Conservation (phyloP, 768 basidiomycete genomes). For the Crucibulum laeve region DNA sequence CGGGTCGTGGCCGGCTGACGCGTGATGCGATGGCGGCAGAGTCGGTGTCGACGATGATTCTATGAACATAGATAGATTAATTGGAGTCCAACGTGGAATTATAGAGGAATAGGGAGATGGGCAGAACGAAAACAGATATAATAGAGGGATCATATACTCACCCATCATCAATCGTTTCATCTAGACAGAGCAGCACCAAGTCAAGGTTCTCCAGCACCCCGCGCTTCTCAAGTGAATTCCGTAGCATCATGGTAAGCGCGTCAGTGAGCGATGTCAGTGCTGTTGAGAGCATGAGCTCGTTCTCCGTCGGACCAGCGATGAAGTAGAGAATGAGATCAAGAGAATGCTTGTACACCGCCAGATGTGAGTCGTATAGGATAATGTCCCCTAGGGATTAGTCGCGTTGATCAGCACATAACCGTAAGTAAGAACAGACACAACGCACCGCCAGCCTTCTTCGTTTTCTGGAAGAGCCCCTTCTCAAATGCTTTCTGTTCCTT, state of each 20-base stretch:
- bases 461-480: slow-evolving; percentile 93
- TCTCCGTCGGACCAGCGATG: slow-evolving; percentile 81
- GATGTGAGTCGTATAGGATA: slow-evolving; percentile 82
- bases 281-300: slow-evolving; percentile 93
- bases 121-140: too few relatives aligned
- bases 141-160: too few relatives aligned
- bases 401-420: neutral
- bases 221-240: slow-evolving; percentile 93
- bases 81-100: neutral
- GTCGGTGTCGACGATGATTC: slow-evolving; percentile 97
- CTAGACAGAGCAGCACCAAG: slow-evolving; percentile 84
- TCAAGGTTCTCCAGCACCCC: slow-evolving; percentile 94
- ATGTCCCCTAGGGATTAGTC: slow-evolving; percentile 82
- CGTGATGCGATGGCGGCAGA: slow-evolving; percentile 92
- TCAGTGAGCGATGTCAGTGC: slow-evolving; percentile 83
- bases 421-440: slow-evolving; percentile 3
- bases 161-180: slow-evolving; percentile 99
- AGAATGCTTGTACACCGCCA: slow-evolving; percentile 93
- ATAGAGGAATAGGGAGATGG: neutral
- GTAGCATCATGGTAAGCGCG: slow-evolving; percentile 77
- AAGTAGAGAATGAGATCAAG: slow-evolving; percentile 96
- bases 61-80: slow-evolving; percentile 28
- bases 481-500: slow-evolving; percentile 97
- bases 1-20: slow-evolving; percentile 88
- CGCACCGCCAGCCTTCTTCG: slow-evolving; percentile 88